Base-by-base conservation (phyloP, 352 stramenopile genomes). In the Pythium monospermum region DNA sequence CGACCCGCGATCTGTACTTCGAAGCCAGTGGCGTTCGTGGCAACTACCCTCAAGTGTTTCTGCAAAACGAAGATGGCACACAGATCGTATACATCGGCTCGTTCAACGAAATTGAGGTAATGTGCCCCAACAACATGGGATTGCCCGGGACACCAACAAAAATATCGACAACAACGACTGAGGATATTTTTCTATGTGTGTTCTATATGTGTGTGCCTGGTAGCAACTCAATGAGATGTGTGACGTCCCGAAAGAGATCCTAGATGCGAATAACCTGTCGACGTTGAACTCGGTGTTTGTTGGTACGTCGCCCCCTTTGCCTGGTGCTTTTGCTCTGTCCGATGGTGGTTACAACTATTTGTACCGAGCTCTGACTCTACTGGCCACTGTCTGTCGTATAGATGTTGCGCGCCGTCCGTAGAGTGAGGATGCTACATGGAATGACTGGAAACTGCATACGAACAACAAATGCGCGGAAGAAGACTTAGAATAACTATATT, bases 1-100 rank as follows among this genome's bases (percentile, higher is more conserved):
- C 72, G 35, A 69, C 63, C 39, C 84, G 84, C 33, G 79, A 94
- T 65, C 56, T 38, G 19, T 89, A 91, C 64, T 93, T 94, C 48
- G 64, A 85, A 44, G 68, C 66, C 55, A 93, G 83, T 51, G 73
- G 76, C 49, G 76, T 93, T 46, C 79, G 84, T 53, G 84, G 69
- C 59, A 90, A 88, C 67, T 94, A 91, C 55, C 84, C 84, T 27
- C 84, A 94, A 59, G 81, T 92, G 25, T 94, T 94, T 46, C 50
- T 94, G 42, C 61, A 87, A 49, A 73, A 84, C 51, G 41, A 71
- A 33, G 65, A 76, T 18, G 61, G 50, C 39, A 63, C 46, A 10
- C 61, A 73, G 21, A 65, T 80, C 49, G 57, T 71, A 40, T 93
- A 85, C 61, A 72, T 93, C 26, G 82, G 82, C 43, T 87, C 79